phyloP scores from a whole-genome alignment of 1,139 yeast genomes.

The Meyerozyma carpophila region DNA sequence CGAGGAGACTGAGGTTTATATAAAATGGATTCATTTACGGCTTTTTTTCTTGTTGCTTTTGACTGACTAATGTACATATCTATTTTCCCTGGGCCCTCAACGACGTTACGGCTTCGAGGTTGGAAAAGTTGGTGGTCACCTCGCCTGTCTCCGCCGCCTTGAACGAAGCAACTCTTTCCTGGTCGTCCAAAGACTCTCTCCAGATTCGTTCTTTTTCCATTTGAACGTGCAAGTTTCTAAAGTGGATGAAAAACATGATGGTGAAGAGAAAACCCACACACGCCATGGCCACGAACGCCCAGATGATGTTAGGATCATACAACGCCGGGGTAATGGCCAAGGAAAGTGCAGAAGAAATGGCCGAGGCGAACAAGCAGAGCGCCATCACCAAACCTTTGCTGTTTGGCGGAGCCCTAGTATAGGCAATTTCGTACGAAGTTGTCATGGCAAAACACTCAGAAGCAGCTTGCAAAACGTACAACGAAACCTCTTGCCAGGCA shows the following conservation, averaged over 20 bases:
- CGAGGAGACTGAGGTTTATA: constrained; percentile 45
- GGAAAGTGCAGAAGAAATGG: constrained; percentile 56
- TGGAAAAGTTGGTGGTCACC: constrained; percentile 2
- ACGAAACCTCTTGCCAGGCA: constrained; percentile 51
- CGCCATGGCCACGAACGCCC: constrained; percentile 51
- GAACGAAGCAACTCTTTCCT: not conserved
- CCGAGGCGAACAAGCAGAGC: constrained; percentile 54
- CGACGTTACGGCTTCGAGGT: constrained; percentile 18
- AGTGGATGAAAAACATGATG: constrained; percentile 36
- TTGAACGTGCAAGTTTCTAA: constrained; percentile 47
- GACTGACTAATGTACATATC: not conserved
- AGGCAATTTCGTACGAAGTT: constrained; percentile 68
- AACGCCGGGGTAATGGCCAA: constrained; percentile 53
- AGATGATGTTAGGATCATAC: constrained; percentile 48
- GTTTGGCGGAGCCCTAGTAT: constrained; percentile 60
- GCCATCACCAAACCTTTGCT: constrained; percentile 71
- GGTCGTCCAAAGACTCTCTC: constrained; percentile 15
- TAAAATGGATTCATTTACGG: not conserved
- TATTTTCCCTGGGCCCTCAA: constrained; percentile 16
- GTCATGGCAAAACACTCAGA: constrained; percentile 68
- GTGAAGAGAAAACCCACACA: constrained; percentile 42
- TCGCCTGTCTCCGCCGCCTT: not conserved
- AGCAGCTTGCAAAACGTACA: constrained; percentile 53
- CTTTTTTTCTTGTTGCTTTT: not conserved
- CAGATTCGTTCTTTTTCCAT: constrained; percentile 41